Evolutionary conservation across 345 rosid genomes (phyloP).

Genomic region (Boechera divaricarpa): DNA sequence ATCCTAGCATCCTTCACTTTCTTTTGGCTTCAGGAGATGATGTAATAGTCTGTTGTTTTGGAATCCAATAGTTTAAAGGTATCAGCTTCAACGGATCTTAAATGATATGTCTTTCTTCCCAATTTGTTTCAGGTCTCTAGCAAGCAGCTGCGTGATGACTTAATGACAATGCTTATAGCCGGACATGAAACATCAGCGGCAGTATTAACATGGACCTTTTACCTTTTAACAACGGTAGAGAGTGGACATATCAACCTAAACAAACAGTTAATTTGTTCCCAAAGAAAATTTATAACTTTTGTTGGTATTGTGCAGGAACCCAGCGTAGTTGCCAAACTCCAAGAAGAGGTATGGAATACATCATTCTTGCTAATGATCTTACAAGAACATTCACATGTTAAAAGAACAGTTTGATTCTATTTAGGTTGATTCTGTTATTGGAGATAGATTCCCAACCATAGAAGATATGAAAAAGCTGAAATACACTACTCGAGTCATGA

Average conservation of each 20-base stretch:
- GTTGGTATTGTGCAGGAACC: conserved; percentile 70
- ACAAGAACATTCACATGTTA: conserved; percentile 12
- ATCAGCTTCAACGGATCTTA: conserved; percentile 17
- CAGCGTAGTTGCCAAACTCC: conserved; percentile 76
- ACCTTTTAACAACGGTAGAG: conserved; percentile 77
- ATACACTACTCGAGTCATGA: conserved; percentile 90
- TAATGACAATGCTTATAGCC: conserved; percentile 99
- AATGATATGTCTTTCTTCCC: conserved; percentile 24
- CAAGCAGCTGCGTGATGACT: conserved; percentile 96
- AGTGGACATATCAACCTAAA: conserved; percentile 2
- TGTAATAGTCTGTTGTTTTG: conserved; percentile 46
- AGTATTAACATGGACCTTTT: conserved; percentile 94
- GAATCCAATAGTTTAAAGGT: conserved; percentile 18
- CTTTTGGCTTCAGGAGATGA: conserved; percentile 94
- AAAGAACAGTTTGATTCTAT: conserved; percentile 15
- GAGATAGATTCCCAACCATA: conserved; percentile 81
- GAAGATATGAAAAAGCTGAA: conserved; percentile 89
- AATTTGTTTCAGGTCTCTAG: conserved; percentile 73
- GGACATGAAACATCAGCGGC: conserved; percentile 99
- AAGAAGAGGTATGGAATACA: conserved; percentile 68
- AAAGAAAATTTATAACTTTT: conserved; percentile 4
- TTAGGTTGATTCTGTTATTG: conserved; percentile 89
- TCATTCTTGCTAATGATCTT: neutral
- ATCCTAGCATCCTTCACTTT: conserved; percentile 98
- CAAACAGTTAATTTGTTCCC: conserved; percentile 5